Base-by-base conservation (phyloP, 192 early-diverging fungal species). In the Kappamyces sp. region DNA sequence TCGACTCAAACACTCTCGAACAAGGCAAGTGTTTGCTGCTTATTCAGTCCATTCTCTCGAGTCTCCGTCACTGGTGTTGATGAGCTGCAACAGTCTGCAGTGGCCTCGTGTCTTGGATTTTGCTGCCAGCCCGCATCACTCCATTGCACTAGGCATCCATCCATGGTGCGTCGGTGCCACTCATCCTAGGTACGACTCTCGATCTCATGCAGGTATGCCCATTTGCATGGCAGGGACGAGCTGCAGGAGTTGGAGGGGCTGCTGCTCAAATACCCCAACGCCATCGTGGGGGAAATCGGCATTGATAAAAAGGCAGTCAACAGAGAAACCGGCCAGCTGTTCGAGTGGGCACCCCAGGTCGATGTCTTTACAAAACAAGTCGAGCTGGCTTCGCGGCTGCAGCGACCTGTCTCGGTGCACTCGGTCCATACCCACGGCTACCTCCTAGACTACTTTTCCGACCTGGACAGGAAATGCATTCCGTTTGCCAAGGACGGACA, bases 401-500 rank as follows among this genome's bases (percentile, higher is more conserved):
- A 69, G 31, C 71, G 85, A 8, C 73, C 82, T 0, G 83, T 88
- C 15, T 88, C 83, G 37, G 66, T 93, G 41, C 90, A 95, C 65
- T 84, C 82, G 59, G 92, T 94, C 23, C 87, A 84, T 46, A 82
- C 84, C 13, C 85, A 85, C 51, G 89, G 89, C 1, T 52, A 71
- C 12, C 58, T 88, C 61, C 70, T 78, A 3, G 62, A 73, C 33
- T 70, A 73, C 40, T 66, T 73, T 47, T 69, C 62, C n/a, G 72
- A 64, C n/a, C 51, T 66, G 49, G 58, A 54, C 15, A 71, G 58
- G 47, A 60, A 37, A 12, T 52, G 40, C 13, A 62, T 40, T 34
- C 50, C 39, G 32, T 23, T 13, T 36, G 57, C 54, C 35, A 40
- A 66, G 23, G n/a, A 44, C 1, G 42, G 44, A 36, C 36, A 36